Percentiles rank a stretch among this genome's conserved stretches.
phyloP scores from a whole-genome alignment of 345 rosid species.

The Gossypium herbaceum region DNA sequence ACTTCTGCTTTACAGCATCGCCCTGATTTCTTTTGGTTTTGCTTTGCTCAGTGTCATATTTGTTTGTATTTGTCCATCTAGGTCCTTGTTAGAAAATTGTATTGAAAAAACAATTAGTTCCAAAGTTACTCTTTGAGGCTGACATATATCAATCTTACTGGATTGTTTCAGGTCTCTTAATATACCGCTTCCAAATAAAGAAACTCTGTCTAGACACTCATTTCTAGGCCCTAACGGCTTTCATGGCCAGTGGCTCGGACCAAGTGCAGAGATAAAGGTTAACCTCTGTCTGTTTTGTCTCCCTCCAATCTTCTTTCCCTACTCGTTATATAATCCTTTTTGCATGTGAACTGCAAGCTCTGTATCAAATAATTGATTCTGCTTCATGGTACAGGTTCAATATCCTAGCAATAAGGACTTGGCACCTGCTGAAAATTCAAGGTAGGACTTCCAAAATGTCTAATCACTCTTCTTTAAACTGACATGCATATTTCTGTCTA shows the following conservation, averaged over 20 bases:
- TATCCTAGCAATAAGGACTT: constrained; percentile 74
- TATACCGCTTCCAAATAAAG: constrained; percentile 67
- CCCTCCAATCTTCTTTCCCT: constrained; percentile 2
- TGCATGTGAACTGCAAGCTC: constrained; percentile 14
- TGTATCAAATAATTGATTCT: background rate
- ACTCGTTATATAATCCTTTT: background rate
- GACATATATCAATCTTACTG: constrained; percentile 1
- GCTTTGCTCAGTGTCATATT: background rate
- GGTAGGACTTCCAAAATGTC: constrained; percentile 31
- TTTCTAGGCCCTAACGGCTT: constrained; percentile 90
- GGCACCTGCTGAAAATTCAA: constrained; percentile 38
- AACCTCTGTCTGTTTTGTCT: background rate
- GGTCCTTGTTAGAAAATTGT: background rate
- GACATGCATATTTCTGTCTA: background rate
- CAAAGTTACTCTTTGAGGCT: background rate
- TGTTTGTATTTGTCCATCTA: background rate
- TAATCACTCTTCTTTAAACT: background rate
- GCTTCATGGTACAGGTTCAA: constrained; percentile 49
- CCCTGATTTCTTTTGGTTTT: background rate
- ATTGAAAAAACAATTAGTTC: background rate
- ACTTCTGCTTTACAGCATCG: background rate
- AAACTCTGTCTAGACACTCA: constrained; percentile 93
- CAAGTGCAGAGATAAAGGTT: constrained; percentile 76
- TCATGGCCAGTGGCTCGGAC: constrained; percentile 70
- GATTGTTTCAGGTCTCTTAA: constrained; percentile 47